Evolutionary conservation across 2,329 filamentous ascomycete genomes (phyloP).

Genomic region (Bipolaris sorokiniana): DNA sequence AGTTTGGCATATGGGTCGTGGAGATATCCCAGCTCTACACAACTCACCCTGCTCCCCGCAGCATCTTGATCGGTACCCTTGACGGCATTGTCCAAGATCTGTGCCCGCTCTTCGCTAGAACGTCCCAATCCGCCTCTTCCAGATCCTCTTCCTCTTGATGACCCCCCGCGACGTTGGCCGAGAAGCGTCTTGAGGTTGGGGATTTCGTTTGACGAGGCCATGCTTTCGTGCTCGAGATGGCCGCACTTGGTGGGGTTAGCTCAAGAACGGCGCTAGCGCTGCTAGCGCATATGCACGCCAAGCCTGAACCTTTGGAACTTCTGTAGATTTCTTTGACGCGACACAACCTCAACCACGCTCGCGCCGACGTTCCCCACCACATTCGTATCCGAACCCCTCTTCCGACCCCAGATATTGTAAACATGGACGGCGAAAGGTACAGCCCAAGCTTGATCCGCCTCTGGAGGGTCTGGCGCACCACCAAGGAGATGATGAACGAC

Average conservation of each 20-base stretch:
- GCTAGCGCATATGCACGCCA: constrained; percentile 28
- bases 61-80: constrained; percentile 93
- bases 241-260: constrained; percentile 37
- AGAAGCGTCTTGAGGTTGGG: constrained; percentile 74
- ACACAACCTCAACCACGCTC: constrained; percentile 17
- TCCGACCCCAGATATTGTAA: constrained; percentile 15
- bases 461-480: constrained; percentile 93
- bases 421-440: constrained; percentile 40
- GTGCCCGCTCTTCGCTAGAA: constrained; percentile 41
- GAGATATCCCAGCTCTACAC: constrained; percentile 84
- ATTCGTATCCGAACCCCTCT: constrained; percentile 14
- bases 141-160: constrained; percentile 56
- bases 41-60: constrained; percentile 84
- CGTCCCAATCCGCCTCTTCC: constrained; percentile 39
- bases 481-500: constrained; percentile 93
- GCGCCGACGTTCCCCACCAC: constrained; percentile 16
- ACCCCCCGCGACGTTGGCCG: constrained; percentile 56
- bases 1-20: constrained; percentile 76
- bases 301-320: constrained; percentile 21
- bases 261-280: constrained; percentile 18
- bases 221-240: constrained; percentile 46
- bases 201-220: constrained; percentile 73
- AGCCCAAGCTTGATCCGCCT: constrained; percentile 62
- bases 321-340: constrained; percentile 44
- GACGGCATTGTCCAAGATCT: constrained; percentile 72